Evolutionary conservation across 1,284 basidiomycete species (phyloP), one percentile per base, ranked within the genome.

Genomic region (Microbotryum silenes-acaulis): DNA sequence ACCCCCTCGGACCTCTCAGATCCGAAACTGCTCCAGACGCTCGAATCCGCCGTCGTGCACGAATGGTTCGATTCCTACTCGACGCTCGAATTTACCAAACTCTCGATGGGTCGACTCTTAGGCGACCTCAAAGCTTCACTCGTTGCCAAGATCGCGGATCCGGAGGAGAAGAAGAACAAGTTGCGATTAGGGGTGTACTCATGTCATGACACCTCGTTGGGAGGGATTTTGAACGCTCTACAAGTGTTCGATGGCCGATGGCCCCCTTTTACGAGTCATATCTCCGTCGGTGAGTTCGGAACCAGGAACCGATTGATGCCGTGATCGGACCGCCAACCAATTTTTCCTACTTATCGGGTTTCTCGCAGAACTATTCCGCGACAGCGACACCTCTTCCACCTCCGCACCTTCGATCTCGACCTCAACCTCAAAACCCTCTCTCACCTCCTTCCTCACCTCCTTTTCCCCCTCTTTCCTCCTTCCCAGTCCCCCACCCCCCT

Each of bases 91-190:
- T 70, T 68, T 50, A 50, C 48, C 16, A 52, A 59, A 18, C 62
- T 72, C 21, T 61, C 69, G 18, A 72, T 72, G 71, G 71, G 71
- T 4, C 62, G 71, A 6, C 49, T 72, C 10, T 45, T 71, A 16
- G 63, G 62, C 5, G 63, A 65, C 31, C 52, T 72, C 8, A 51
- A 53, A 3, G 18, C 45, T 1, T 21, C 47, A 0, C 53, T 70
- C 29, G 53, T 66, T 9, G 31, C 52, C 4, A 64, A 69, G 57
- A 48, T 59, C 2, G 31, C 31, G 9, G 51, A 61, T 25, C 61
- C 65, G 10, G 21, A 18, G 5, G 47, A 55, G 18, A 21, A 37
- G n/a, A 46, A 2, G 9, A 60, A 61, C 18, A 55, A 59, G 16
- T 37, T 62, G 21, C 52, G 61, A 18, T 27, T 72, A 14, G 63